A percentile compares a stretch with the other conserved stretches of the same genome.
phyloP scores from a whole-genome alignment of 2,329 filamentous ascomycete genomes.

The Graphium sp. region DNA sequence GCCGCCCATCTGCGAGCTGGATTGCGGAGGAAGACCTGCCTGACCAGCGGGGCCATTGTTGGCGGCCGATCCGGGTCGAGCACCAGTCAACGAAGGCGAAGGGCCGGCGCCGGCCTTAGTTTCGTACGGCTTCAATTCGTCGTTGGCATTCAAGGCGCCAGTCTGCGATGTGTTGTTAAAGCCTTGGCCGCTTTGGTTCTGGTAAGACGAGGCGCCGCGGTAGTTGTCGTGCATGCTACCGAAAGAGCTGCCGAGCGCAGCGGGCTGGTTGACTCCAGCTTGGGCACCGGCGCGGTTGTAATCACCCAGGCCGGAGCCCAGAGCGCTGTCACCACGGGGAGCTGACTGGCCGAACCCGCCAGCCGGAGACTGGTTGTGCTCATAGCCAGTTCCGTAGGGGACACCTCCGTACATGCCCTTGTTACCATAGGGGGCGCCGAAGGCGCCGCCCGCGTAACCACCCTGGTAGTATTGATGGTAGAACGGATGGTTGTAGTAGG shows the following conservation, averaged over 20 bases:
- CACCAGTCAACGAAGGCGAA: constrained; percentile 36
- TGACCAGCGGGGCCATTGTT: constrained; percentile 32
- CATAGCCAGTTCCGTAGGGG: constrained; percentile 37
- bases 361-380: constrained; percentile 35
- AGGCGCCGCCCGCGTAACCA: constrained; percentile 26
- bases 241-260: constrained; percentile 31
- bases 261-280: constrained; percentile 29
- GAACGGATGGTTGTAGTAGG: constrained; percentile 46
- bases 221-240: constrained; percentile 38
- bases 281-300: constrained; percentile 36
- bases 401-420: constrained; percentile 36
- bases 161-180: constrained; percentile 33
- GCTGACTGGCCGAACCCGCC: constrained; percentile 35
- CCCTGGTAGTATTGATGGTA: constrained; percentile 45
- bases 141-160: constrained; percentile 20
- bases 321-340: constrained; percentile 31
- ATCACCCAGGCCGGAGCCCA: constrained; percentile 33
- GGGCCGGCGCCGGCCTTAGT: constrained; percentile 35
- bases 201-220: constrained; percentile 34
- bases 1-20: constrained; percentile 34
- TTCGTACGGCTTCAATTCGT: constrained; percentile 44
- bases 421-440: constrained; percentile 34
- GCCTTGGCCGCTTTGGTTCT: constrained; percentile 34
- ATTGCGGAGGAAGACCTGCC: constrained; percentile 37
- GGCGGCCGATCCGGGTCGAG: constrained; percentile 40